Percentiles rank a stretch among this genome's conserved stretches.
phyloP scores from a whole-genome alignment of 805 yeast genomes.

The Teunomyces gatunensis region DNA sequence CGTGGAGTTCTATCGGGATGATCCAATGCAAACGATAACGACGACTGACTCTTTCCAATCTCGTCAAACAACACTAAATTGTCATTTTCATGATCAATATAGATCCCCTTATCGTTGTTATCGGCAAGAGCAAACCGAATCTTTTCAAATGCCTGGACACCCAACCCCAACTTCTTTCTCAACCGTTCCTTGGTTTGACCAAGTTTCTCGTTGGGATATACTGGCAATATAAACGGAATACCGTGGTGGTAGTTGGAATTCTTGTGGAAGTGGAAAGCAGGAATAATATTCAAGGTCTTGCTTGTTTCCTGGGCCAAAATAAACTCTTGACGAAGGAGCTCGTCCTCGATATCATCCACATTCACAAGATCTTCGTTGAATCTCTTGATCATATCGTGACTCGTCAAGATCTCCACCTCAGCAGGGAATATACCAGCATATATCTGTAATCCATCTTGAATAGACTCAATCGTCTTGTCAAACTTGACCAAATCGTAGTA shows the following conservation, averaged over 20 bases:
- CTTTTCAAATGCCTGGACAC: slow-evolving; percentile 76
- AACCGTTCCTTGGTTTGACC: slow-evolving; percentile 63
- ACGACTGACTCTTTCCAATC: slow-evolving; percentile 35
- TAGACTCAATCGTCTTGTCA: slow-evolving; percentile 31
- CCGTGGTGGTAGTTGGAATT: slow-evolving; percentile 70
- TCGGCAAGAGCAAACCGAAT: slow-evolving; percentile 62
- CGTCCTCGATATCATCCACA: slow-evolving; percentile 24
- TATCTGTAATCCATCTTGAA: slow-evolving; percentile 34
- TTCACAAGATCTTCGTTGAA: slow-evolving; percentile 18
- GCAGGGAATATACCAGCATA: slow-evolving; percentile 44
- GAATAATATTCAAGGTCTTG: slow-evolving; percentile 45
- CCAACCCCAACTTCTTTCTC: slow-evolving; percentile 68
- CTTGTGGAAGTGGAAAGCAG: slow-evolving; percentile 76
- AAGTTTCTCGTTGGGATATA: slow-evolving; percentile 65
- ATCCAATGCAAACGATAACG: slow-evolving; percentile 71
- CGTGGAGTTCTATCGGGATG: slow-evolving; percentile 78
- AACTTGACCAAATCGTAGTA: slow-evolving; percentile 38
- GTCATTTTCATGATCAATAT: slow-evolving; percentile 50
- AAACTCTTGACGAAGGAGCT: slow-evolving; percentile 22
- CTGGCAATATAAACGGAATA: slow-evolving; percentile 77
- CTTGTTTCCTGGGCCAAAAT: slow-evolving; percentile 17
- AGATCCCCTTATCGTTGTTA: slow-evolving; percentile 36
- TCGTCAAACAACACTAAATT: slow-evolving; percentile 55
- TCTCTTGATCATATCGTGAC: slow-evolving; percentile 33
- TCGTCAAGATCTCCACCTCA: slow-evolving; percentile 37